Evolutionary conservation across 148 eudicot genomes (phyloP).

Genomic region (Rhododendron ovatum): DNA sequence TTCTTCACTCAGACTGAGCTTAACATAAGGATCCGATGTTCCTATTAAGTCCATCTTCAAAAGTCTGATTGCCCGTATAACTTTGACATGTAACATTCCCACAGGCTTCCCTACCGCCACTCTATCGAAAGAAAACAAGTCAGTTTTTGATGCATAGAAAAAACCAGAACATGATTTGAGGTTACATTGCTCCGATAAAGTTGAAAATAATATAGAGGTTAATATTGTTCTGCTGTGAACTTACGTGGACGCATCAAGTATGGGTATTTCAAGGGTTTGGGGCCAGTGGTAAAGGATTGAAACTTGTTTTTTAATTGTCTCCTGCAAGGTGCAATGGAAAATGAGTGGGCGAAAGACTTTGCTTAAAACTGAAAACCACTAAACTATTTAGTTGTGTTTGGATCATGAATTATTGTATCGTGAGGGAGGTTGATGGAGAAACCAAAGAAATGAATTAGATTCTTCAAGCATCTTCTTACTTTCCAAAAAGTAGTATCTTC

Average conservation of each 20-base stretch:
- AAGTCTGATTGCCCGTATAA: slow-evolving; percentile 65
- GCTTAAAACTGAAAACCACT: background rate
- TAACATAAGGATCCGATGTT: slow-evolving; percentile 91
- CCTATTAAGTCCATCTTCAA: slow-evolving; percentile 89
- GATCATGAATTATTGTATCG: background rate
- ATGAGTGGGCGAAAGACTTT: background rate
- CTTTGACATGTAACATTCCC: slow-evolving; percentile 82
- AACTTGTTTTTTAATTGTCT: slow-evolving; percentile 67
- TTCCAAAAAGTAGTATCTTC: background rate
- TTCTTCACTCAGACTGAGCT: slow-evolving; percentile 68
- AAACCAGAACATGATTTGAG: background rate
- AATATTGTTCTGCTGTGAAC: slow-evolving; percentile 9
- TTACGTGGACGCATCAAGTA: slow-evolving; percentile 75
- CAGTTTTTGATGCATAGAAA: background rate
- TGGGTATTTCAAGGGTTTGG: slow-evolving; percentile 66
- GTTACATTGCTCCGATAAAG: background rate
- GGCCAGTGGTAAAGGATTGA: slow-evolving; percentile 92
- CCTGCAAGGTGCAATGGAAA: slow-evolving; percentile 37
- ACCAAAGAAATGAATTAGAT: background rate
- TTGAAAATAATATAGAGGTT: background rate
- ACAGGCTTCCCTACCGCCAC: slow-evolving; percentile 66
- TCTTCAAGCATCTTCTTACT: background rate
- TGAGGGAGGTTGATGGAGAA: background rate
- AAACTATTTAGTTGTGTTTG: background rate
- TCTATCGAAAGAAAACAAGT: slow-evolving; percentile 24